Percentiles rank a stretch among this genome's conserved stretches.
phyloP scores from a whole-genome alignment of 306 rosid genomes.

The Luffa acutangula region DNA sequence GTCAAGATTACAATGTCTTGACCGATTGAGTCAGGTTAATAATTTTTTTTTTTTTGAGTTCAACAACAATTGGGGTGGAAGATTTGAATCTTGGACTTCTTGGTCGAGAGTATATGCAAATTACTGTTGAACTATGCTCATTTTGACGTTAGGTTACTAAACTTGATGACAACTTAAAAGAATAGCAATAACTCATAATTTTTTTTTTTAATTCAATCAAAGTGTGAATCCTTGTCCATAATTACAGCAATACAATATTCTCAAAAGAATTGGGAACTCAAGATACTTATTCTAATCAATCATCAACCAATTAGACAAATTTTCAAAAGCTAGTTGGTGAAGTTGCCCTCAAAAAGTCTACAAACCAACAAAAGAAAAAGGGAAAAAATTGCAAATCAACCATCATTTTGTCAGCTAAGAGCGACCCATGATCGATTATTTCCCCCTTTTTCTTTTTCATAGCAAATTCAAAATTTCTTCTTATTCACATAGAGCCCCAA shows the following conservation, averaged over 20 bases:
- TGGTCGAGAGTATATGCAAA: too few relatives aligned
- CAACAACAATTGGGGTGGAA: too few relatives aligned
- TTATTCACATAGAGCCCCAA: slow-evolving; percentile 20
- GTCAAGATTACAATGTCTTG: too few relatives aligned
- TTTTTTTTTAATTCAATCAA: too few relatives aligned
- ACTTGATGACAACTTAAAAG: too few relatives aligned
- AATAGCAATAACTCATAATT: too few relatives aligned
- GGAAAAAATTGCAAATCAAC: slow-evolving; percentile 13
- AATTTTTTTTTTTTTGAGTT: too few relatives aligned
- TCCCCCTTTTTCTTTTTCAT: not conserved
- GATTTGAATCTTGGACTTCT: too few relatives aligned
- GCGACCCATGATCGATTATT: slow-evolving; percentile 10
- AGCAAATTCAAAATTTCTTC: slow-evolving; percentile 10
- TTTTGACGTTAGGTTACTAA: too few relatives aligned
- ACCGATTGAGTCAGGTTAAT: too few relatives aligned
- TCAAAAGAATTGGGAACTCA: not conserved
- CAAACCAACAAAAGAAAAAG: slow-evolving; percentile 35
- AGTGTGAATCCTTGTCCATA: not conserved
- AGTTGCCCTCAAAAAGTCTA: slow-evolving; percentile 52
- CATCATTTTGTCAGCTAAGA: slow-evolving; percentile 43
- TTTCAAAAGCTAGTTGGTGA: slow-evolving; percentile 77
- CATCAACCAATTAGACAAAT: slow-evolving; percentile 21
- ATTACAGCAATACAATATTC: not conserved
- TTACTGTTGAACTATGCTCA: too few relatives aligned
- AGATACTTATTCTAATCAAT: not conserved